Base-by-base conservation (phyloP, 2,329 filamentous ascomycete species). In the Aspergillus floridensis region DNA sequence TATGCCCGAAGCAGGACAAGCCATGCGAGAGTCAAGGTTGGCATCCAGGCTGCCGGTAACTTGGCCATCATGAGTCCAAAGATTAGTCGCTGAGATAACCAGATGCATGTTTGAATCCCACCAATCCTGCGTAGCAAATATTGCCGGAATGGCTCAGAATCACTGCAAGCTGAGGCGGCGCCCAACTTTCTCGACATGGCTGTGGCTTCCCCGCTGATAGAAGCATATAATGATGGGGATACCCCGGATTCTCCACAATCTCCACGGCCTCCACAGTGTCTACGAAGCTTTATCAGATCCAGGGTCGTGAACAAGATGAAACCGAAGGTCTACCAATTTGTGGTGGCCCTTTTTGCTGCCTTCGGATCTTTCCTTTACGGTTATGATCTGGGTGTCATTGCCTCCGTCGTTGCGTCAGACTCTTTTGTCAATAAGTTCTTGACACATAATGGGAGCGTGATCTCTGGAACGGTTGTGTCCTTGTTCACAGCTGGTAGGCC, bases 301-400 rank as follows among this genome's bases (percentile, higher is more conserved):
- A 8, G 6, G 38, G 38, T 19, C 38, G 2, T 12, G 2, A 19
- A 19, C 14, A 19, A 16, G n/a, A 53, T 58, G 50, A 58, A 58
- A 10, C 56, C 56, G 2, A 58, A 58, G n/a, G 21, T 49, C 5
- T 58, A 58, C 50, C 56, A 58, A 26, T 58, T 58, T 41, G 21
- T 53, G 4, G 56, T 58, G 31, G 56, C 56, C 1, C 50, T 58
- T 0, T 58, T 58, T 19, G 56, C 56, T 7, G 47, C 56, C 0
- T 58, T 58, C 31, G 56, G 56, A 14, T 58, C 56, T 0, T 58
- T 58, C 31, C 56, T 58, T 11, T 58, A 58, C 22, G 56, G 56
- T 7, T 58, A 58, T 24, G 56, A 58, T n/a, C n/a, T 58, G 8
- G 56, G 56, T 32, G 50, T 58, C 14, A 58, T 58, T 4, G 56